A percentile compares a stretch with the other conserved stretches of the same genome.
phyloP scores from a whole-genome alignment of 106 monocot genomes.

The Platanthera zijinensis region DNA sequence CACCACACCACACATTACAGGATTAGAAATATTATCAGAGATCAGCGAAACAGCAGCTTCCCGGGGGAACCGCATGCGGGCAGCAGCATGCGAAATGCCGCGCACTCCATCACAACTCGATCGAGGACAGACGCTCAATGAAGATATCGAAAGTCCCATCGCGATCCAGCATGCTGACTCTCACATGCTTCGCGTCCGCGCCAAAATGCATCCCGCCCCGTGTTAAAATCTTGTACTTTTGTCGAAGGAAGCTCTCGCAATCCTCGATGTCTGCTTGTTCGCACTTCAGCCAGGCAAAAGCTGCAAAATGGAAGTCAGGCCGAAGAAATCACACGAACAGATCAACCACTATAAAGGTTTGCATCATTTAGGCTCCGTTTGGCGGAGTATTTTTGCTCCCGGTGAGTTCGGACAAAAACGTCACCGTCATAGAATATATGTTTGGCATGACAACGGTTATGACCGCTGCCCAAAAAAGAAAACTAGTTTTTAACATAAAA shows the following conservation, averaged over 20 bases:
- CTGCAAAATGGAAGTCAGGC: constrained; percentile 17
- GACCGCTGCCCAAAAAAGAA: no score
- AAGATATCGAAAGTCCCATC: constrained; percentile 51
- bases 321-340: no score
- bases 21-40: not conserved
- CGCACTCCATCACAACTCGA: constrained; percentile 8
- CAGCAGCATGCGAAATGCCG: not conserved
- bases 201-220: constrained; percentile 57
- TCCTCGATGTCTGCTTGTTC: constrained; percentile 39
- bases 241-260: constrained; percentile 34
- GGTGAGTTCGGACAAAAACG: no score
- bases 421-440: no score
- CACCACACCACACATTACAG: not conserved
- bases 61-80: not conserved
- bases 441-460: no score
- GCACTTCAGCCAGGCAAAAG: constrained; percentile 81
- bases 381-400: no score
- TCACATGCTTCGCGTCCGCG: constrained; percentile 21
- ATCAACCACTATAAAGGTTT: no score
- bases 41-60: not conserved
- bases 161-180: constrained; percentile 68
- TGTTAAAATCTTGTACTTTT: constrained; percentile 33
- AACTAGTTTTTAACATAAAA: no score
- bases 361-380: no score
- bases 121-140: constrained; percentile 28